Evolutionary conservation across 495 filamentous ascomycete genomes (phyloP).

Genomic region (Lepidopterella palustris): DNA sequence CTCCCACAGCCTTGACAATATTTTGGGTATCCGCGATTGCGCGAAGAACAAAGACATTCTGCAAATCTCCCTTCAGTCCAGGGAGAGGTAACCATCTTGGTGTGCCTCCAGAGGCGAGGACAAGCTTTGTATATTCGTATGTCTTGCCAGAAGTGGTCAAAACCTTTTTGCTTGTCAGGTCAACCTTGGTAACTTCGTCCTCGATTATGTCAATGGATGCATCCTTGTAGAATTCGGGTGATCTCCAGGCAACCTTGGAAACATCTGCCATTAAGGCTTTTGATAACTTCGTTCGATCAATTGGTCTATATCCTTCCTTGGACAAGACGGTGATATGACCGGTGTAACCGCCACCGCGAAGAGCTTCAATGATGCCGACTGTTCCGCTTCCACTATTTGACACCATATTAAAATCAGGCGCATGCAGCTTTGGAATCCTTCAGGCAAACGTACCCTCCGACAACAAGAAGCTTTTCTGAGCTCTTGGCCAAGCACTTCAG

Average conservation of each 20-base stretch:
- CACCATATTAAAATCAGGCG: neutral
- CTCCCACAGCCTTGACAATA: conserved; percentile 72
- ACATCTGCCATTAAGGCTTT: conserved; percentile 86
- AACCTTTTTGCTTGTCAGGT: conserved; percentile 67
- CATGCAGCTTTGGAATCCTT: neutral
- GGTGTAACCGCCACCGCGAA: conserved; percentile 73
- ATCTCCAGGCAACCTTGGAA: conserved; percentile 67
- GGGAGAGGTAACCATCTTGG: conserved; percentile 71
- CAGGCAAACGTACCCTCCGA: conserved; percentile 60
- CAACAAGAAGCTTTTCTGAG: conserved; percentile 68
- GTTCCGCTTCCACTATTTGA: conserved; percentile 63
- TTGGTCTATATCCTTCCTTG: conserved; percentile 74
- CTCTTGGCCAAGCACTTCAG: conserved; percentile 61
- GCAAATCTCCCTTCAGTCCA: conserved; percentile 73
- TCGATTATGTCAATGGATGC: conserved; percentile 65
- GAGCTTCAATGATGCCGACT: conserved; percentile 68
- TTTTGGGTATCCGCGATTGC: conserved; percentile 63
- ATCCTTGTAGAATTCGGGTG: conserved; percentile 67
- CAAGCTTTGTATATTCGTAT: conserved; percentile 74
- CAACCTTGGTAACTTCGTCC: conserved; percentile 69
- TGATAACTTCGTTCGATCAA: conserved; percentile 92
- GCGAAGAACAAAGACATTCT: conserved; percentile 80
- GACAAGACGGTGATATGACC: conserved; percentile 79
- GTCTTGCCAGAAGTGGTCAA: conserved; percentile 63
- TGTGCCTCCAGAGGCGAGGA: conserved; percentile 79